phyloP scores from a whole-genome alignment of 306 rosid species.

The Citrullus amarus region DNA sequence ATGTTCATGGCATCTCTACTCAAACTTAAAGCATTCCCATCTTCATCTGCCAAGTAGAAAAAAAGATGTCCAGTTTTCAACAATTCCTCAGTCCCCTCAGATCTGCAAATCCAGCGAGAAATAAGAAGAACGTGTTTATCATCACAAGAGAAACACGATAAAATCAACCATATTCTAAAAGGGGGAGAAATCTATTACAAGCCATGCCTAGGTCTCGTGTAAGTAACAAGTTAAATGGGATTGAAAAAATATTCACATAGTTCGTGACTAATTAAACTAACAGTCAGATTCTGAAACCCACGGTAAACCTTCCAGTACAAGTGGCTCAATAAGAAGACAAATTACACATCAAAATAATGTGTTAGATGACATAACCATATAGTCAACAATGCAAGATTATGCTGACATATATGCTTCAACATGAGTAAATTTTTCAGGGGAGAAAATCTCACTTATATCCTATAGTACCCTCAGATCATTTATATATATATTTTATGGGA shows the following conservation, averaged over 20 bases:
- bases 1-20: slow-evolving; percentile 33
- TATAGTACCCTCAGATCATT: not conserved
- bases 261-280: not conserved
- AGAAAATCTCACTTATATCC: not conserved
- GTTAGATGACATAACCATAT: not conserved
- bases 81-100: slow-evolving; percentile 33
- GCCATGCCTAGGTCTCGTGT: not conserved
- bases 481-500: not conserved
- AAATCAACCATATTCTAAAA: not conserved
- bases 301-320: not conserved
- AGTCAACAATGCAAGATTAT: not conserved
- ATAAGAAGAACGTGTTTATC: slow-evolving; percentile 2
- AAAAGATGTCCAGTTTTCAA: slow-evolving; percentile 52
- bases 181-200: not conserved
- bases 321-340: not conserved
- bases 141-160: not conserved
- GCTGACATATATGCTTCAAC: not conserved
- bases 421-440: not conserved
- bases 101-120: slow-evolving; percentile 38
- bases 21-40: slow-evolving; percentile 43
- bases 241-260: not conserved
- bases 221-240: not conserved
- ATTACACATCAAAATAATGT: not conserved
- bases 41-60: slow-evolving; percentile 94
- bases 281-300: not conserved